Base-by-base conservation (phyloP, 345 rosid genomes). In the Eucalyptus pauciflora region DNA sequence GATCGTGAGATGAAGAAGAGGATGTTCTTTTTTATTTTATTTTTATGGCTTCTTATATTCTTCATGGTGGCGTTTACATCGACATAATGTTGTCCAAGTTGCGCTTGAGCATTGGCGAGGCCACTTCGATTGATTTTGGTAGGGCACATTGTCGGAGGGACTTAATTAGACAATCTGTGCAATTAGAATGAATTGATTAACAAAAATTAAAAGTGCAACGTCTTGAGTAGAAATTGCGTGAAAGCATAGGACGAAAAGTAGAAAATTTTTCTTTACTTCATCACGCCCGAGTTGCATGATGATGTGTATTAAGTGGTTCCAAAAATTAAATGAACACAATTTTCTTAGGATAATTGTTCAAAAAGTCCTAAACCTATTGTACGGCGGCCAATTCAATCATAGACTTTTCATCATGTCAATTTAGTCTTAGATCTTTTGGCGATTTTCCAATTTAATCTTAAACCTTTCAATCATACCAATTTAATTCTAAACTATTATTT, bases 301-400 rank as follows among this genome's bases (percentile, higher is more conserved):
- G 31, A 62, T 29, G 33, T 29, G 33, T 56, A 3, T 27, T 27
- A 27, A 0, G 8, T 3, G 33, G 27, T 27, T 27, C 67, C 13
- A 60, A 60, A 10, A 25, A 0, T 25, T 60, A 60, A 56, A 25
- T 54, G 6, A 56, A 56, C 62, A 56, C 11, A 9, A 22, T 56
- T 56, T 56, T 54, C 27, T 56, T 56, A 56, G 2, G 60, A 56
- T 24, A 0, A 56, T 56, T 56, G 13, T 56, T 4, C 3, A 56
- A 24, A 56, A 56, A 56, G 0, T 24, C 29, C 0, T 24, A 56
- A 56, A 56, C 6, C 62, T 56, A 56, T 56, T 56, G 6, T 25
- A 10, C 0, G 0, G 0, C 0, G 6, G 2, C 13, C 6, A 56
- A 24, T 24, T 24, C 6, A 56, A 2, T 56, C 6, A 56, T 56